Evolutionary conservation across 768 basidiomycete genomes (phyloP).

Genomic region (Podaxis rugospora): DNA sequence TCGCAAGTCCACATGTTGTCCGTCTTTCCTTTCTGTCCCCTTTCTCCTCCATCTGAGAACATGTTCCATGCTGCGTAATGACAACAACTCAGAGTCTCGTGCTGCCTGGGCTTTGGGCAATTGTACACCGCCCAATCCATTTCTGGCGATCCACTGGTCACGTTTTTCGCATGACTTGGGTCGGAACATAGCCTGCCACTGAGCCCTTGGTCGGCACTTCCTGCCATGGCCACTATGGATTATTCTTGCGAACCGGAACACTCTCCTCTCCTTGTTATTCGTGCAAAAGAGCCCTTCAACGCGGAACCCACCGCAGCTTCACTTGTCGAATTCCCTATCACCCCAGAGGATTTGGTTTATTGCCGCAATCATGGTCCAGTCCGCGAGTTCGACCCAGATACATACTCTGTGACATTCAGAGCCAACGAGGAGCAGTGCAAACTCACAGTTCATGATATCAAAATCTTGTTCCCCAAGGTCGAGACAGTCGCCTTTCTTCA

Average conservation of each 20-base stretch:
- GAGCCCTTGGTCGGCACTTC: conserved; percentile 1
- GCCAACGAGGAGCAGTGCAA: conserved; percentile 28
- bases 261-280: conserved; percentile 41
- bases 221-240: conserved; percentile 30
- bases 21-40: background rate
- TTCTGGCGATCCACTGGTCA: background rate
- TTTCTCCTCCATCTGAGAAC: background rate
- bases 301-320: conserved; percentile 58
- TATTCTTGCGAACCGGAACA: conserved; percentile 45
- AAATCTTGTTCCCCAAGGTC: conserved; percentile 31
- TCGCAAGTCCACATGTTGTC: background rate
- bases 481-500: conserved; percentile 53
- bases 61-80: background rate
- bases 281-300: conserved; percentile 54
- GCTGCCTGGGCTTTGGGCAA: background rate
- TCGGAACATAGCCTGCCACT: conserved; percentile 4
- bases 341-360: conserved; percentile 63
- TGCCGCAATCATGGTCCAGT: conserved; percentile 70
- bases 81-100: background rate
- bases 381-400: conserved; percentile 41
- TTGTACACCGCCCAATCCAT: background rate
- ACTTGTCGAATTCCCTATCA: conserved; percentile 54
- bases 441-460: conserved; percentile 36
- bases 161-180: conserved; percentile 1
- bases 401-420: conserved; percentile 37